These are phyloP conservation scores for Leptographium radiaticola DNA, from an alignment of 2,329 filamentous ascomycete species.

Conservation along the genomic window DNA sequence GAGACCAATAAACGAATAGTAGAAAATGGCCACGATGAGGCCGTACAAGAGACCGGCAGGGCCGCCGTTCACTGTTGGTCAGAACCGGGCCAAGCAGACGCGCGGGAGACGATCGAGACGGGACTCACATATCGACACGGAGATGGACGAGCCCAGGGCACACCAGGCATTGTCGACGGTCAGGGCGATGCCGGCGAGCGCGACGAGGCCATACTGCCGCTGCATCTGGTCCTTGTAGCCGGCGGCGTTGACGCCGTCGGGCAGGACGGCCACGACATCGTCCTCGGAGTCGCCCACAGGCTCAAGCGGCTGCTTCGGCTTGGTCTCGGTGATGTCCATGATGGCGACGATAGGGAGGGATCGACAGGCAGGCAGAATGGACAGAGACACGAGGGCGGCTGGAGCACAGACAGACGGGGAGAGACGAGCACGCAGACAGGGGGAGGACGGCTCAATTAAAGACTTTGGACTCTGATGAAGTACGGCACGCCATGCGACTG, in stretches of 20 bases:
- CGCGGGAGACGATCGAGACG: neutral
- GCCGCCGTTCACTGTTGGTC: conserved; percentile 24
- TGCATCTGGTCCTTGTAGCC: conserved; percentile 51
- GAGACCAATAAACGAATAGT: conserved; percentile 28
- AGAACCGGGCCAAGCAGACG: neutral
- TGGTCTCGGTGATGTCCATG: conserved; percentile 2
- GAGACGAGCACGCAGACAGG: no score
- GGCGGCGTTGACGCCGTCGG: conserved; percentile 43
- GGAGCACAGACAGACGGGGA: no score
- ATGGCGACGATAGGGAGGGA: no score
- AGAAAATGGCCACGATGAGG: conserved; percentile 28
- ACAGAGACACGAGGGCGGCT: no score
- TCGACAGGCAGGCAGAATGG: no score
- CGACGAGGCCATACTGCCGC: conserved; percentile 47
- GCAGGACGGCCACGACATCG: conserved; percentile 21
- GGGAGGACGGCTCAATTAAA: no score
- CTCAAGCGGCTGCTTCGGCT: conserved; percentile 7
- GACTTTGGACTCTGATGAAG: no score
- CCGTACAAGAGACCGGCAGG: conserved; percentile 29
- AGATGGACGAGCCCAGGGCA: conserved; percentile 47
- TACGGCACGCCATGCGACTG: no score
- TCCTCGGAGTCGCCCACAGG: conserved; percentile 12
- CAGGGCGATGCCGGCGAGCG: conserved; percentile 44
- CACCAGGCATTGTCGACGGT: conserved; percentile 55
- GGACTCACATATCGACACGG: conserved; percentile 32